phyloP scores from a whole-genome alignment of 352 stramenopile genomes.

The Sclerospora graminicola region DNA sequence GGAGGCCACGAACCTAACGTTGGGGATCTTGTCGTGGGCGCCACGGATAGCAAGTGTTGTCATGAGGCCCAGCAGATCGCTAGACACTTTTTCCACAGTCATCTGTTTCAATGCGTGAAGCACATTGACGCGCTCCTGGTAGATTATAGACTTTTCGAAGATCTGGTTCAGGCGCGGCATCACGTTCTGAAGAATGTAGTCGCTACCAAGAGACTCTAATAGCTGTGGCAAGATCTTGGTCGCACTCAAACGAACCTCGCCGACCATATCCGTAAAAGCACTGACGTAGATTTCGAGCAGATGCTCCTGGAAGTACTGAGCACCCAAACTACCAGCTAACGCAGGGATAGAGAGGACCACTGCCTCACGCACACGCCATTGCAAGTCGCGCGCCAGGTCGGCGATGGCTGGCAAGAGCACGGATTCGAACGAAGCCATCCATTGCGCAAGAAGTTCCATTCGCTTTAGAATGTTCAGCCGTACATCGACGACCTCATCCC shows the following conservation, averaged over 20 bases:
- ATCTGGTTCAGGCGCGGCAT: slow-evolving; percentile 67
- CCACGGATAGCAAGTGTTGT: slow-evolving; percentile 61
- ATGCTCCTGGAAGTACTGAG: slow-evolving; percentile 78
- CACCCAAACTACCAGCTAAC: slow-evolving; percentile 80
- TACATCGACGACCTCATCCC: slow-evolving; percentile 88
- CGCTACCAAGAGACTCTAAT: slow-evolving; percentile 66
- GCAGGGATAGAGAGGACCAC: slow-evolving; percentile 87
- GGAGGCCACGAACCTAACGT: slow-evolving; percentile 82
- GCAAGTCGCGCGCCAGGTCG: slow-evolving; percentile 87
- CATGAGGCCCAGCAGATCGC: slow-evolving; percentile 52
- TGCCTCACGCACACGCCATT: slow-evolving; percentile 91
- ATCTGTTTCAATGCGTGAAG: slow-evolving; percentile 69
- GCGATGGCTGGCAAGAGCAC: slow-evolving; percentile 79
- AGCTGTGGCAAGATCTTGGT: slow-evolving; percentile 76
- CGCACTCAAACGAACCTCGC: slow-evolving; percentile 91
- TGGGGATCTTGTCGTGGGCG: slow-evolving; percentile 77
- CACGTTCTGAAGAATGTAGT: slow-evolving; percentile 80
- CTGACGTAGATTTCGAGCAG: slow-evolving; percentile 86
- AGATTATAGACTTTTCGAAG: slow-evolving; percentile 80
- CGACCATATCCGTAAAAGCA: slow-evolving; percentile 88
- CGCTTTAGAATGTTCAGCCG: slow-evolving; percentile 92
- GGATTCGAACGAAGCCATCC: slow-evolving; percentile 83
- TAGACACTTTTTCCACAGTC: slow-evolving; percentile 59
- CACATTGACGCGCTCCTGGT: slow-evolving; percentile 82
- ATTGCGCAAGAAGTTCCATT: slow-evolving; percentile 84